A percentile compares a stretch with the other conserved stretches of the same genome.
These are phyloP conservation scores for Ascochyta viciae-villosae DNA, from an alignment of 2,329 filamentous ascomycete genomes.

Conservation along the genomic window DNA sequence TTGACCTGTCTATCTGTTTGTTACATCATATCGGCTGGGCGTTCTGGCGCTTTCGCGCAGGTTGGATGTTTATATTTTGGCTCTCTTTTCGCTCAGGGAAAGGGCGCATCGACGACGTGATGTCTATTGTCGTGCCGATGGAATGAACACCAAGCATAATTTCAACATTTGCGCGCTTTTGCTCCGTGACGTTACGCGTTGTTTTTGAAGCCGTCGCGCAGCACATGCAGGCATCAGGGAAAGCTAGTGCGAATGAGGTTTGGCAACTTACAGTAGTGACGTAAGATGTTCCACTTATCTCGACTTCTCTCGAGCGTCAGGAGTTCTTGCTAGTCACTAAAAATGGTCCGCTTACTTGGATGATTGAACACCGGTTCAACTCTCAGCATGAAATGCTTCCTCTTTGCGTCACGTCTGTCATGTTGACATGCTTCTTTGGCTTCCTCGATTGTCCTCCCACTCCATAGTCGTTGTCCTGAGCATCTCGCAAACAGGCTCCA, in stretches of 20 bases:
- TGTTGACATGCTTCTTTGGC: too few species aligned
- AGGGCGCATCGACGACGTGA: conserved; percentile 9
- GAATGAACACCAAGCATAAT: conserved; percentile 10
- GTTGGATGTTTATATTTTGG: conserved; percentile 9
- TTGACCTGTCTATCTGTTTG: conserved; percentile 26
- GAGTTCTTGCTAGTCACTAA: not conserved
- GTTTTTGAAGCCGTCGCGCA: conserved; percentile 3
- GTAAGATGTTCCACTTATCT: not conserved
- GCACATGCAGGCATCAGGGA: not conserved
- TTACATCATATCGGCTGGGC: conserved; percentile 36
- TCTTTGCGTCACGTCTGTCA: too few species aligned
- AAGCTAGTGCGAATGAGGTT: conserved; percentile 1
- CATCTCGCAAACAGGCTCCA: too few species aligned
- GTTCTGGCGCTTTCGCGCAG: conserved; percentile 26
- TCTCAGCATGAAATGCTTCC: too few species aligned
- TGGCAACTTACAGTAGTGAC: not conserved
- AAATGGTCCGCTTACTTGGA: too few species aligned
- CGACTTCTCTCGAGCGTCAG: not conserved
- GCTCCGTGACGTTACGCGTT: conserved; percentile 3
- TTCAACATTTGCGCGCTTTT: conserved; percentile 4
- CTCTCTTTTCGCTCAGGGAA: conserved; percentile 3
- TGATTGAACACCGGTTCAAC: too few species aligned
- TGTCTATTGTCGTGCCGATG: conserved; percentile 15
- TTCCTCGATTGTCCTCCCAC: too few species aligned
- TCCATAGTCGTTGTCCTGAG: too few species aligned